Base-by-base conservation (phyloP, 2,329 filamentous ascomycete species). In the Trichoderma sp. region DNA sequence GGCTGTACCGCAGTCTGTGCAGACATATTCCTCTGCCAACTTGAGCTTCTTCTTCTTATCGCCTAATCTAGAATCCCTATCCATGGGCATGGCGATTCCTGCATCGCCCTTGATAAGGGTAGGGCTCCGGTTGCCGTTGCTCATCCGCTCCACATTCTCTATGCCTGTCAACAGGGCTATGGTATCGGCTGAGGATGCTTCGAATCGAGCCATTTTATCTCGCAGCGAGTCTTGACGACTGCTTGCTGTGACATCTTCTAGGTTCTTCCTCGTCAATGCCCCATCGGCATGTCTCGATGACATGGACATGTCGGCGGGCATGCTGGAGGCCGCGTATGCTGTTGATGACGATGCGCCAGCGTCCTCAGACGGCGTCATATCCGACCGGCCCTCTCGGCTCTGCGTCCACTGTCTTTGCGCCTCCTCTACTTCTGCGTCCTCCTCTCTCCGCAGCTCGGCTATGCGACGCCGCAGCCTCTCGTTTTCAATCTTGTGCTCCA, bases 401-500 rank as follows among this genome's bases (percentile, higher is more conserved):
- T 84, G 86, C 50, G 82, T 76, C 83, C 87, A 89, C 53, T 89
- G 84, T 70, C 84, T 83, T 68, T 89, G 86, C 61, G 88, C 86
- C 67, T 89, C 86, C 68, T 91, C 90, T 17, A 85, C 84, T 69
- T 96, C 94, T 65, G 94, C 92, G 67, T 90, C 88, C 77, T 97
- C 94, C 78, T 97, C 94, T 70, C 87, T 86, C 72, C 92, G 92
- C 65, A 97, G 83, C 79, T 96, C 93, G 19, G 90, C 89, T 70
- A 98, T 97, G 52, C 92, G 89, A 73, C 92, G 91, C 74, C 88
- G 89, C 58, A 98, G 80, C 5, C 94, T 88, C 80, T 97, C 93
- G 74, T 97, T 97, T 78, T 97, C 94, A 65, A 97, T 94, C 79
- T 97, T 97, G 81, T 97, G 94, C 77, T 98, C 94, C 32, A 98